phyloP scores from a whole-genome alignment of 768 basidiomycete genomes.

The Tylopilus rubrobrunneus region DNA sequence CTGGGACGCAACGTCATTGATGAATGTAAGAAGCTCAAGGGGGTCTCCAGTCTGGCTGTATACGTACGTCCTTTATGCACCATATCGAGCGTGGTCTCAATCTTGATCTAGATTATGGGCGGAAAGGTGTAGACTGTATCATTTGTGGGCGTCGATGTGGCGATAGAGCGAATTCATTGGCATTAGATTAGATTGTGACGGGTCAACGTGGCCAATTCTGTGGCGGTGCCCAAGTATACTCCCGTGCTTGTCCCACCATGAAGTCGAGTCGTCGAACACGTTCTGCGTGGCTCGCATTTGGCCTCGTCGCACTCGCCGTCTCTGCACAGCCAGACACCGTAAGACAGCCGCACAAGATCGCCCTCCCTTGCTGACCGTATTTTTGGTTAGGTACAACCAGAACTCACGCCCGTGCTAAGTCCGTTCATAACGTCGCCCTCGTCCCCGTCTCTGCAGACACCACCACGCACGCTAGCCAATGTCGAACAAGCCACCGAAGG shows the following conservation, averaged over 20 bases:
- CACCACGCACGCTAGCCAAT: conserved; percentile 16
- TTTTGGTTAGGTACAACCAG: conserved; percentile 14
- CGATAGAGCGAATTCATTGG: too few species aligned
- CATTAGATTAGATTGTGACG: too few species aligned
- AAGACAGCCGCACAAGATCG: neutral
- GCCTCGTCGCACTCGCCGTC: conserved; percentile 49
- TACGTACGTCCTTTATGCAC: conserved; percentile 12
- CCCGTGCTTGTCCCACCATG: conserved; percentile 11
- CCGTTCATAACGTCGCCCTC: neutral
- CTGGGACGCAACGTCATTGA: conserved; percentile 50
- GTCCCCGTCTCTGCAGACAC: conserved; percentile 8
- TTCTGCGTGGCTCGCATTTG: conserved; percentile 59
- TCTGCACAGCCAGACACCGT: conserved; percentile 36
- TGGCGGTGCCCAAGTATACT: conserved; percentile 11
- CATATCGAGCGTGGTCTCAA: neutral
- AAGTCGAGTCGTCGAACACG: conserved; percentile 16
- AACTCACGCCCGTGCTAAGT: conserved; percentile 11
- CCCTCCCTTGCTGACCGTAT: neutral
- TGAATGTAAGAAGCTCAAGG: conserved; percentile 65
- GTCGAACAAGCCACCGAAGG: conserved; percentile 52
- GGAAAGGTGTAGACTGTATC: conserved; percentile 16
- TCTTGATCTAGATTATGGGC: conserved; percentile 15
- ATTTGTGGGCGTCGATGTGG: neutral
- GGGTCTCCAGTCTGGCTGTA: conserved; percentile 34
- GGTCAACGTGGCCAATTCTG: conserved; percentile 16